Percentiles rank a stretch among this genome's conserved stretches.
Evolutionary conservation across 2,329 filamentous ascomycete species (phyloP).

Genomic region (Arthrobotrys conoides): DNA sequence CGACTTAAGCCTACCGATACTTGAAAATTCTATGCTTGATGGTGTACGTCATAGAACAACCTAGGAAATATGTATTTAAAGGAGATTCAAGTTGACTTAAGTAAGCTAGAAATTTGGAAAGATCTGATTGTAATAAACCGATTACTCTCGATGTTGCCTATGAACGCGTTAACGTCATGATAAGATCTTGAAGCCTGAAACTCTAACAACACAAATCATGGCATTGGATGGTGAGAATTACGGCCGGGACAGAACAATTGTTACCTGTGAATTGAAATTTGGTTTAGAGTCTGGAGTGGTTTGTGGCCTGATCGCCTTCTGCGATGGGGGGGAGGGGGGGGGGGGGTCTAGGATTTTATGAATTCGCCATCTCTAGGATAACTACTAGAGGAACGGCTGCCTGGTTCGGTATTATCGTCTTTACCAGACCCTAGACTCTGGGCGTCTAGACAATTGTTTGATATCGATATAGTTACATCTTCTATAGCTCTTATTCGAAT

Average conservation of each 20-base stretch:
- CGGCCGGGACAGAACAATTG: neutral
- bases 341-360: neutral
- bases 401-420: neutral
- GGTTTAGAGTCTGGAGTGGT: neutral
- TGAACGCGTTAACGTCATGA: neutral
- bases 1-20: too few species aligned
- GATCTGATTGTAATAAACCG: neutral
- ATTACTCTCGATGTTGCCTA: conserved; percentile 8
- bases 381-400: neutral
- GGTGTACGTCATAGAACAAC: neutral
- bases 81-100: too few species aligned
- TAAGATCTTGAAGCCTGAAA: neutral
- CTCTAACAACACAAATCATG: conserved; percentile 13
- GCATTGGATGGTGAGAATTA: neutral
- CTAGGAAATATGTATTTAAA: neutral
- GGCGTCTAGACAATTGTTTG: too few species aligned
- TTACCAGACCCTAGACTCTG: too few species aligned
- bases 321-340: neutral
- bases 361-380: neutral
- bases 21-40: too few species aligned
- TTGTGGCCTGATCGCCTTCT: conserved; percentile 4
- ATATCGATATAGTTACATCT: too few species aligned
- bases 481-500: neutral
- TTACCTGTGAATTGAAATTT: neutral
- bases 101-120: neutral